Evolutionary conservation across 2,329 filamentous ascomycete genomes (phyloP).

Genomic region (Eutypella sp.): DNA sequence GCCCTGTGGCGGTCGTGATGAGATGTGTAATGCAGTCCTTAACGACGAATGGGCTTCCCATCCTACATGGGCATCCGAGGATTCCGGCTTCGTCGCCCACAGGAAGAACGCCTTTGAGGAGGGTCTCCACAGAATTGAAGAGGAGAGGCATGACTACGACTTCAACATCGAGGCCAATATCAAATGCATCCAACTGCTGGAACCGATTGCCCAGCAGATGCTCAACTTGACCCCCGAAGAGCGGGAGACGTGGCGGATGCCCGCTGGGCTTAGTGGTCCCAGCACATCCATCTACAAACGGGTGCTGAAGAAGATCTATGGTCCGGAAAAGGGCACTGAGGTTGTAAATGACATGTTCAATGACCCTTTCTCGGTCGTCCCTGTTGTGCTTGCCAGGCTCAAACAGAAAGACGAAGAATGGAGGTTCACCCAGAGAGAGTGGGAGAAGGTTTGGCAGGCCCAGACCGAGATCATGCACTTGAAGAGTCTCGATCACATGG

Average conservation of each 20-base stretch:
- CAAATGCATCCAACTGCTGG: conserved; percentile 91
- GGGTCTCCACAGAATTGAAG: conserved; percentile 89
- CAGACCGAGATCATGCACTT: conserved; percentile 94
- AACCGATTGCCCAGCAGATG: conserved; percentile 89
- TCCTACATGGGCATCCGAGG: conserved; percentile 97
- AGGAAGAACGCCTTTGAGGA: conserved; percentile 96
- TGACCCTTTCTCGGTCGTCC: conserved; percentile 80
- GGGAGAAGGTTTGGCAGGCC: conserved; percentile 97
- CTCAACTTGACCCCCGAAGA: conserved; percentile 72
- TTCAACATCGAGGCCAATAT: conserved; percentile 95
- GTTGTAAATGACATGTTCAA: conserved; percentile 85
- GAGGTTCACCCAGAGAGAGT: conserved; percentile 94
- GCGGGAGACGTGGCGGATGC: conserved; percentile 70
- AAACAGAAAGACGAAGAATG: conserved; percentile 98
- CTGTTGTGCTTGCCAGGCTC: conserved; percentile 78
- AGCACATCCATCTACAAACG: conserved; percentile 96
- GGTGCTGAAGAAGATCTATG: conserved; percentile 96
- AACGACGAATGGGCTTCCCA: conserved; percentile 99
- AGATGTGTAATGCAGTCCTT: conserved; percentile 86
- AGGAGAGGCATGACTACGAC: conserved; percentile 97
- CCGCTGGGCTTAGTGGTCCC: conserved; percentile 79
- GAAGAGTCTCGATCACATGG: conserved; percentile 95
- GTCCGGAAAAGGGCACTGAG: conserved; percentile 72
- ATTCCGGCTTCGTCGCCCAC: conserved; percentile 95
- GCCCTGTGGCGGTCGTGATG: conserved; percentile 88